phyloP scores from a whole-genome alignment of 2,329 filamentous ascomycete species.

The Trichophyton simii region DNA sequence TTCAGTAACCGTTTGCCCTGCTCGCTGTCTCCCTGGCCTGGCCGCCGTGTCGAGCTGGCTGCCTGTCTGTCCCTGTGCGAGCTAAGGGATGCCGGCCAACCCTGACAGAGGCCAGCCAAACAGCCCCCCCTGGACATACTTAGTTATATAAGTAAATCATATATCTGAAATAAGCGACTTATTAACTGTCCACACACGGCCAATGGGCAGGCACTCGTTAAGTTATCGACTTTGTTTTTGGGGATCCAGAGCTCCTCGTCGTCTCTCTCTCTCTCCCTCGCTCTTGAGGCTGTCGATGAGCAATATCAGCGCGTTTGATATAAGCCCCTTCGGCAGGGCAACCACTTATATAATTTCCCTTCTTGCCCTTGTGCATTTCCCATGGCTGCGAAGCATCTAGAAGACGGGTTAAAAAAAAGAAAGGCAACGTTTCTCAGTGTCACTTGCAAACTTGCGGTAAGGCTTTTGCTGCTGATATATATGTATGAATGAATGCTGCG shows the following conservation, averaged over 20 bases:
- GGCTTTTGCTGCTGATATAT: neutral
- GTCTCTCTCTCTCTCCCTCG: no score
- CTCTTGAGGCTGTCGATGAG: neutral
- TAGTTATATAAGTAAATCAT: neutral
- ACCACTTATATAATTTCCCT: slow-evolving; percentile 1
- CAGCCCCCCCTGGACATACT: no score
- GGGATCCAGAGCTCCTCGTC: neutral
- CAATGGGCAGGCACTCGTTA: neutral
- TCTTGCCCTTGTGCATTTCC: neutral
- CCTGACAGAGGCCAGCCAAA: neutral
- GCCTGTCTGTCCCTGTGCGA: neutral
- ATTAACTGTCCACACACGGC: neutral
- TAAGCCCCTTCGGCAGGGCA: neutral
- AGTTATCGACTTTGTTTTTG: neutral
- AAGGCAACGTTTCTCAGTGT: neutral
- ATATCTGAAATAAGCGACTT: neutral
- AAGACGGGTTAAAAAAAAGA: neutral
- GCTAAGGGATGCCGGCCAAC: neutral
- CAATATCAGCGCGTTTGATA: neutral
- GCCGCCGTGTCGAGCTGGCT: neutral
- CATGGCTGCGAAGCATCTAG: neutral
- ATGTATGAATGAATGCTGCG: neutral
- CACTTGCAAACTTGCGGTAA: neutral
- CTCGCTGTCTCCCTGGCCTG: neutral
- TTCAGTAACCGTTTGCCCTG: neutral